These are phyloP conservation scores for Carex pumila DNA, from an alignment of 176 grass and related monocot species.

Conservation along the genomic window DNA sequence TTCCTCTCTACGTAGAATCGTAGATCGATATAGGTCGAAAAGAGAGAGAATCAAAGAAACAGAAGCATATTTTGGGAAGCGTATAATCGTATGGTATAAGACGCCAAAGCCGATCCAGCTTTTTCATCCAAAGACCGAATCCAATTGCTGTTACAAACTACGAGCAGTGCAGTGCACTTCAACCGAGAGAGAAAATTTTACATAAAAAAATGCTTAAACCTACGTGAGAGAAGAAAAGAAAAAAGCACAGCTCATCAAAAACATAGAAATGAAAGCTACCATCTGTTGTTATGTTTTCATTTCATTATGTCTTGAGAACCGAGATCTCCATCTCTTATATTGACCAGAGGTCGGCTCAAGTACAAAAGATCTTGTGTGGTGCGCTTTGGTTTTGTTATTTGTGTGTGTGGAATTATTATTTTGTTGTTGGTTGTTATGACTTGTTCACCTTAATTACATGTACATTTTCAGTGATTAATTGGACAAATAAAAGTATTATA, in stretches of 20 bases:
- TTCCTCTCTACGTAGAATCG: conserved; percentile 11
- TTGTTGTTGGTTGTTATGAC: too few species aligned
- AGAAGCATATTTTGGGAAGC: conserved; percentile 69
- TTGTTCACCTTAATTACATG: too few species aligned
- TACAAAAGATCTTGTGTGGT: background rate
- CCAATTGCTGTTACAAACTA: conserved; percentile 2
- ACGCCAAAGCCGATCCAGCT: conserved; percentile 22
- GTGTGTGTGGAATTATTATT: too few species aligned
- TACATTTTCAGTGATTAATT: too few species aligned
- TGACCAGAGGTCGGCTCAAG: conserved; percentile 25
- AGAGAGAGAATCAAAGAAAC: conserved; percentile 4
- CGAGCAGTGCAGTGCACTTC: background rate
- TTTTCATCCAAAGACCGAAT: background rate
- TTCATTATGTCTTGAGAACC: conserved; percentile 11
- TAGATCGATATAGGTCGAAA: conserved; percentile 3
- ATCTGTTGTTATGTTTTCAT: background rate
- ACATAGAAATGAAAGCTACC: conserved; percentile 9
- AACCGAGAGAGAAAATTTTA: background rate
- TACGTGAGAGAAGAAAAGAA: conserved; percentile 16
- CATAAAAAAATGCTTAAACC: conserved; percentile 20
- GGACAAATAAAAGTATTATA: too few species aligned
- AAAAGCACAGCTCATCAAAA: background rate
- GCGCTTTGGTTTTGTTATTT: background rate
- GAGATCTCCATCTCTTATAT: conserved; percentile 23
- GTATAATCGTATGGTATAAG: conserved; percentile 21